Evolutionary conservation across 2,329 filamentous ascomycete genomes (phyloP).

Genomic region (Cercospora zeina): DNA sequence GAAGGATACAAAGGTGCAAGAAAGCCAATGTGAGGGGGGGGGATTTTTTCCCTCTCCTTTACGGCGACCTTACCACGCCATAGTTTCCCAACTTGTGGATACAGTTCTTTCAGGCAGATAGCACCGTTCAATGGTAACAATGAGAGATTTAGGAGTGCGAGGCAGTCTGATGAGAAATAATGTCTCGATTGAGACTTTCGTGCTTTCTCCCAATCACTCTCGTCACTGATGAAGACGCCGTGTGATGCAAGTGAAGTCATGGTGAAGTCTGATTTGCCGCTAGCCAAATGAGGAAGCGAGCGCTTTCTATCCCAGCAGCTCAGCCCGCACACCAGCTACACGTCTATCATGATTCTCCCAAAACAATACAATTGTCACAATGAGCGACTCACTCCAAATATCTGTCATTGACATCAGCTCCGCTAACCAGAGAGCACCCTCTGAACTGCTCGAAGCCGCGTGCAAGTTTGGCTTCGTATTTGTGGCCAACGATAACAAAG

Average conservation of each 20-base stretch:
- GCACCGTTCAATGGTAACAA: neutral
- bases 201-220: neutral
- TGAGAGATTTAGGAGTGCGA: neutral
- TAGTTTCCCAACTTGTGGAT: too few species aligned
- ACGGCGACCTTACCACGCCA: too few species aligned
- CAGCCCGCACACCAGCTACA: neutral
- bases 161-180: neutral
- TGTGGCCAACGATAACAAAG: conserved; percentile 73
- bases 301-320: neutral
- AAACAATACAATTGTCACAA: conserved; percentile 3
- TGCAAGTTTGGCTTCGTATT: conserved; percentile 86
- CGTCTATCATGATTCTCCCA: neutral
- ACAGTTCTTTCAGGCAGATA: neutral
- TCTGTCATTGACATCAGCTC: conserved; percentile 80
- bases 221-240: neutral
- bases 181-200: neutral
- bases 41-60: too few species aligned
- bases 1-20: conserved; percentile 30
- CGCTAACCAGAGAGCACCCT: conserved; percentile 60
- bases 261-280: neutral
- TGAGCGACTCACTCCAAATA: conserved; percentile 50
- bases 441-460: conserved; percentile 74
- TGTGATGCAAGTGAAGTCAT: conserved; percentile 1
- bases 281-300: conserved; percentile 6
- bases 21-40: conserved; percentile 10